Evolutionary conservation across 148 eudicot species (phyloP).

Genomic region (Mesembryanthemum crystallinum): DNA sequence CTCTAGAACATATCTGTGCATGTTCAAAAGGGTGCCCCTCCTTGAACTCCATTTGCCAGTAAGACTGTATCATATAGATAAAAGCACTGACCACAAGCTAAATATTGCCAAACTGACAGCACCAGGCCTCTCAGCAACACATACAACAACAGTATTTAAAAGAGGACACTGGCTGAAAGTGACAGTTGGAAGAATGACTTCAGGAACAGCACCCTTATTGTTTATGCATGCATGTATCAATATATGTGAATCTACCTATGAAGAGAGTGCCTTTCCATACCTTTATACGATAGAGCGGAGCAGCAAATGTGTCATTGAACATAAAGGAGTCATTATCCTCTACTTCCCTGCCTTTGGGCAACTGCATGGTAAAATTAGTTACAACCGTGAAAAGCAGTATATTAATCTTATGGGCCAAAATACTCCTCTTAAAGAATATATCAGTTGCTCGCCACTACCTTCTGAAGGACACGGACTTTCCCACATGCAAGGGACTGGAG

Average conservation of each 20-base stretch:
- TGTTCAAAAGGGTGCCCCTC: neutral
- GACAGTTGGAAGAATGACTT: neutral
- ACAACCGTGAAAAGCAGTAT: conserved; percentile 4
- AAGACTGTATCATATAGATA: neutral
- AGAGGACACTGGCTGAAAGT: neutral
- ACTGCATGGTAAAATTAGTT: conserved; percentile 32
- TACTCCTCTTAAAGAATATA: neutral
- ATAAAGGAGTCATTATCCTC: conserved; percentile 77
- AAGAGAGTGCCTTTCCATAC: conserved; percentile 23
- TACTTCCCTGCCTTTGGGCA: conserved; percentile 89
- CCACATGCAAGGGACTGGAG: conserved; percentile 98
- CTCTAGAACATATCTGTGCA: neutral
- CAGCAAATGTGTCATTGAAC: conserved; percentile 76
- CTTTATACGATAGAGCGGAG: conserved; percentile 90
- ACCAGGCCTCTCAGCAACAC: neutral
- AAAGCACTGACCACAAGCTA: neutral
- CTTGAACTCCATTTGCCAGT: neutral
- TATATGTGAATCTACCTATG: neutral
- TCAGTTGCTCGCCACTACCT: conserved; percentile 40
- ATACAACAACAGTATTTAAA: neutral
- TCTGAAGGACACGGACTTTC: conserved; percentile 88
- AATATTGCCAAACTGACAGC: neutral
- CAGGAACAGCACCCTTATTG: neutral
- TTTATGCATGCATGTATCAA: too few species aligned
- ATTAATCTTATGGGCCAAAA: neutral